Evolutionary conservation across 495 filamentous ascomycete species (phyloP).

Genomic region (Neurospora terricola): DNA sequence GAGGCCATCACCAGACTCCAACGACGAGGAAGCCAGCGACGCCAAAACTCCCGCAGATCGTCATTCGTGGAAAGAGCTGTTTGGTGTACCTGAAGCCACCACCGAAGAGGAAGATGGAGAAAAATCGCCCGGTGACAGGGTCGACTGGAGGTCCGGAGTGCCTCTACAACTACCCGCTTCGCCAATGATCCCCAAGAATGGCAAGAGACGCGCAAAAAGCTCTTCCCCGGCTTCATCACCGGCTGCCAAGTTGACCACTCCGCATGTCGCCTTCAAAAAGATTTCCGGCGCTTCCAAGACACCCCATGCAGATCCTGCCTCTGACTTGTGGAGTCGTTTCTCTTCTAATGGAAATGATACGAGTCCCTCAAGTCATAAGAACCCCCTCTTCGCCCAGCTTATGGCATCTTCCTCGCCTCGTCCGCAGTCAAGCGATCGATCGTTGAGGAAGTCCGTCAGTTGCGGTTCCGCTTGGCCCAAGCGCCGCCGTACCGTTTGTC

Average conservation of each 20-base stretch:
- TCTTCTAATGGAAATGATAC: slow-evolving; percentile 27
- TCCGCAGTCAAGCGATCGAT: slow-evolving; percentile 41
- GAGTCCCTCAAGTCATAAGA: slow-evolving; percentile 28
- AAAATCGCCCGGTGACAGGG: slow-evolving; percentile 37
- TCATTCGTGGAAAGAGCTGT: slow-evolving; percentile 68
- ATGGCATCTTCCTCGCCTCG: slow-evolving; percentile 63
- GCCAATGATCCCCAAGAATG: slow-evolving; percentile 36
- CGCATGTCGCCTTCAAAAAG: slow-evolving; percentile 35
- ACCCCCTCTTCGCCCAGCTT: slow-evolving; percentile 48
- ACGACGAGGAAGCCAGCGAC: slow-evolving; percentile 31
- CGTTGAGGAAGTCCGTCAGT: slow-evolving; percentile 58
- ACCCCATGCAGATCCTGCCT: slow-evolving; percentile 70
- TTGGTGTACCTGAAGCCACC: slow-evolving; percentile 53
- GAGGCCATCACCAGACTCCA: neutral
- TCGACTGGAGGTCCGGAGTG: slow-evolving; percentile 21
- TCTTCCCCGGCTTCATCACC: slow-evolving; percentile 75
- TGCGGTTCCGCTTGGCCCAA: slow-evolving; percentile 64
- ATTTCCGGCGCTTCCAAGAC: slow-evolving; percentile 54
- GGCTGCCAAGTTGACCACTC: slow-evolving; percentile 16
- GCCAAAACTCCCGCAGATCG: slow-evolving; percentile 65
- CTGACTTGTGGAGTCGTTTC: slow-evolving; percentile 83
- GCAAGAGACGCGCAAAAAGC: slow-evolving; percentile 66
- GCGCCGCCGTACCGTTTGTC: slow-evolving; percentile 37
- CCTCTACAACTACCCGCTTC: slow-evolving; percentile 23
- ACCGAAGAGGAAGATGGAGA: slow-evolving; percentile 21